Base-by-base conservation (phyloP, 1,284 basidiomycete species). In the Agaricales sp. region DNA sequence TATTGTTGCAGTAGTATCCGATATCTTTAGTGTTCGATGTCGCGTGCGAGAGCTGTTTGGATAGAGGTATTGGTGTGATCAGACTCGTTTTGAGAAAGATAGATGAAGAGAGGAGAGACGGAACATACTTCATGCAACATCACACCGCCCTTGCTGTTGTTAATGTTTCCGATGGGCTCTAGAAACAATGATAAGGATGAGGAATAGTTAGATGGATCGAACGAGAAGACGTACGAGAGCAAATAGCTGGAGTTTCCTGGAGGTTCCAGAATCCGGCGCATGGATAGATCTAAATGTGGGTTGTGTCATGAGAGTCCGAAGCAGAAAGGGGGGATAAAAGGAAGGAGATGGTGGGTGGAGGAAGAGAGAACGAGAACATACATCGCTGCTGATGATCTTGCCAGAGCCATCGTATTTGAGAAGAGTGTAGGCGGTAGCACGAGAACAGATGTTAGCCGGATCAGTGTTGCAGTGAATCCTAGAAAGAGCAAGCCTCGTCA, bases 31-130 rank as follows among this genome's bases (percentile, higher is more conserved):
- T 23, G 12, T 8, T 21, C 6, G 14, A 21, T 6, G 24, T 26
- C 4, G 44, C 44, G 21, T 45, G 44, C 4, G 44, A 45, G 21
- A 45, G 44, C 44, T 43, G 16, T n/a, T n/a, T n/a, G n/a, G n/a
- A n/a, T n/a, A n/a, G n/a, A n/a, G n/a, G n/a, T n/a, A n/a, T n/a
- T n/a, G n/a, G n/a, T n/a, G n/a, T n/a, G 39, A 43, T 18, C 11
- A 22, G 16, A 6, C 16, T 18, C 11, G 16, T 6, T 8, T 43
- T 43, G 6, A 43, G 4, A 43, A n/a, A n/a, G n/a, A n/a, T n/a
- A n/a, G n/a, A 43, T 43, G 39, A 43, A 16, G 6, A 8, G 6
- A 43, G 6, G n/a, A 6, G 6, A 30, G 6, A 6, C 6, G 14
- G 26, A 6, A 14, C 26, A 8, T 43, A 43, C 39, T 16, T 45